Base-by-base conservation (phyloP, 2,329 filamentous ascomycete species). In the Colletotrichum musicola region DNA sequence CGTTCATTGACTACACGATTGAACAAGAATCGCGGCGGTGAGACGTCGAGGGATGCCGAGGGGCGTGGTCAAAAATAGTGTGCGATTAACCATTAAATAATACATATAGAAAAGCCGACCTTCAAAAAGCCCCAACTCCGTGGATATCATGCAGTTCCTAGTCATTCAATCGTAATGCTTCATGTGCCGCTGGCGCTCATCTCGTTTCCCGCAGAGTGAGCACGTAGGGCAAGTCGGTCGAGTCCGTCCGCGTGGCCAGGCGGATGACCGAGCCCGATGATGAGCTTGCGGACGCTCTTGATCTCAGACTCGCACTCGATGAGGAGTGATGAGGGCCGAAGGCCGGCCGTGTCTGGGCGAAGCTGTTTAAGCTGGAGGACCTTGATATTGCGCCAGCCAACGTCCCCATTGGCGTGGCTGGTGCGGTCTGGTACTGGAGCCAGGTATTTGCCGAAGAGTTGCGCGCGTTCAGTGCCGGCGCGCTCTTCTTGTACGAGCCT, bases 391-490 rank as follows among this genome's bases (percentile, higher is more conserved):
- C 64, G 6, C 73, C 79, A n/a, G 79, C 77, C 16, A 73, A 76
- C 12, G 78, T 81, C 66, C 84, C 86, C 51, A 80, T 81, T 6
- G 85, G 81, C 27, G 86, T 88, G n/a, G 84, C 86, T 0, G 86
- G 86, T 16, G 86, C 86, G 6, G 86, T 88, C 60, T 82, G 79
- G 71, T 84, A 88, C 22, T 82, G 77, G 50, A 77, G 79, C 79
- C 83, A 81, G 7, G 81, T 83, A 27, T 79, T 79, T 6, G 79
- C 78, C 6, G 84, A 86, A 16, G 82, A 80, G 44, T 80, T 80
- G 30, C 82, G 81, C 60, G 73, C 75, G 1, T 74, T 69, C 22
- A 78, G 72, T 7, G 75, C 74, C 14, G 74, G 70, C 10, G 57
- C 72, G 2, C 46, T 67, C n/a, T 68, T 71, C 6, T 42, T 61